Conservation (phyloP, 2,329 filamentous ascomycete species). For the Diaporthe ampelina region DNA sequence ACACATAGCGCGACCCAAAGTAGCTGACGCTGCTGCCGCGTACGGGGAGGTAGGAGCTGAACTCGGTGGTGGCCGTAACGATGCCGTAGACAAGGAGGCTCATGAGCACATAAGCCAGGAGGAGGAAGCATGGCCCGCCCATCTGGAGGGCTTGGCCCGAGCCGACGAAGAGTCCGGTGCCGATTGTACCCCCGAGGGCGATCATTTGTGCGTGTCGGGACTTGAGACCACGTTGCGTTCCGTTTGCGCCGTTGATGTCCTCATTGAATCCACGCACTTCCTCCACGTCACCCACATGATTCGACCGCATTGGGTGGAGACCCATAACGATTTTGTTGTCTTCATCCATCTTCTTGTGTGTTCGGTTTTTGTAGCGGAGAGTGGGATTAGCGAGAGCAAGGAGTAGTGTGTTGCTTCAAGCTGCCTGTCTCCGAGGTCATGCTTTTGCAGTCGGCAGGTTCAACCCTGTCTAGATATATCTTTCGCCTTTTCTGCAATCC, state of each 20-base stretch:
- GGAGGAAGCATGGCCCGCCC: slow-evolving; percentile 58
- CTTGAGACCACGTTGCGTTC: slow-evolving; percentile 49
- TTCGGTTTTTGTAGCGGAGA: not conserved
- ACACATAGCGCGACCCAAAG: slow-evolving; percentile 61
- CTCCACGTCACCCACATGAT: not conserved
- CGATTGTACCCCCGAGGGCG: slow-evolving; percentile 63
- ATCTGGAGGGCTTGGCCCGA: slow-evolving; percentile 57
- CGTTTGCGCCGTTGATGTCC: not conserved
- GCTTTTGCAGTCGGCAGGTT: not conserved
- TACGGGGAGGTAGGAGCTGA: slow-evolving; percentile 66
- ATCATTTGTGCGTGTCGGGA: slow-evolving; percentile 62
- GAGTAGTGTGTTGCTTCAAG: not conserved
- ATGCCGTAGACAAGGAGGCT: slow-evolving; percentile 58
- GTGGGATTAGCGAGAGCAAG: not conserved
- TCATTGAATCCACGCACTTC: not conserved
- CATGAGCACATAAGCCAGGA: slow-evolving; percentile 59
- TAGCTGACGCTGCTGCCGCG: slow-evolving; percentile 63
- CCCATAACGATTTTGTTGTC: not conserved
- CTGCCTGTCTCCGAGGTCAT: not conserved
- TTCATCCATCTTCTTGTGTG: not conserved
- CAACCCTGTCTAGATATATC: not conserved
- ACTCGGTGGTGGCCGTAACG: slow-evolving; percentile 63
- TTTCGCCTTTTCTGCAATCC: not conserved
- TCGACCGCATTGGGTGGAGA: not conserved
- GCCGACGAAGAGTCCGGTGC: slow-evolving; percentile 59